These are phyloP conservation scores for Daldinia bambusicola DNA, from an alignment of 495 filamentous ascomycete species.

Conservation along the genomic window DNA sequence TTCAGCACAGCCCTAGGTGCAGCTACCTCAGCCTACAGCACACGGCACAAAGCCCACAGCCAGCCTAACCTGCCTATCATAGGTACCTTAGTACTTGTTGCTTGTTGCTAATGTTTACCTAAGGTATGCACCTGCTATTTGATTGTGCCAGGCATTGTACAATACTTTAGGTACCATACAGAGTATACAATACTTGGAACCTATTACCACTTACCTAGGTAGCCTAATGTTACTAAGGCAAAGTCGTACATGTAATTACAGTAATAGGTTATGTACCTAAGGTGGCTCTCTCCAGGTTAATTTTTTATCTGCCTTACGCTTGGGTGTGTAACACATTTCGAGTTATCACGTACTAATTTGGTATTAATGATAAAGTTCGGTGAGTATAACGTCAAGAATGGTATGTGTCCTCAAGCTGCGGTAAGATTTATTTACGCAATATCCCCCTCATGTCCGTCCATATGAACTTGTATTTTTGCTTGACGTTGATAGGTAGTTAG, in stretches of 20 bases:
- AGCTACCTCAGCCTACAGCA: conserved; percentile 16
- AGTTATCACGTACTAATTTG: neutral
- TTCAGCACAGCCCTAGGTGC: conserved; percentile 37
- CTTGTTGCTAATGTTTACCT: too few species aligned
- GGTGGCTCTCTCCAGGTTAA: too few species aligned
- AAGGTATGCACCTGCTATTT: too few species aligned
- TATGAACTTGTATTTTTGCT: too few species aligned
- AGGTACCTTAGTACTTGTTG: neutral
- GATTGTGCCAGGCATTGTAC: too few species aligned
- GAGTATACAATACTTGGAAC: too few species aligned
- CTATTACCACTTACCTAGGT: too few species aligned
- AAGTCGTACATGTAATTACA: too few species aligned
- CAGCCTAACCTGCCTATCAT: conserved; percentile 7
- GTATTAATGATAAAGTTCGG: neutral
- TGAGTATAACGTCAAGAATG: neutral
- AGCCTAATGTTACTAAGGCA: conserved; percentile 1
- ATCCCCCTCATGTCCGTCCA: neutral
- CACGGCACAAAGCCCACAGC: neutral
- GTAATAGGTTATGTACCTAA: too few species aligned
- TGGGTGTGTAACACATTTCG: neutral
- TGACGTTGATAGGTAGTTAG: too few species aligned
- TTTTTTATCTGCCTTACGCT: neutral
- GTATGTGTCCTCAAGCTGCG: neutral
- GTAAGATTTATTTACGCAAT: neutral
- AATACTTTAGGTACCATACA: too few species aligned